Evolutionary conservation across 345 rosid species (phyloP).

Genomic region (Noccaea caerulescens): DNA sequence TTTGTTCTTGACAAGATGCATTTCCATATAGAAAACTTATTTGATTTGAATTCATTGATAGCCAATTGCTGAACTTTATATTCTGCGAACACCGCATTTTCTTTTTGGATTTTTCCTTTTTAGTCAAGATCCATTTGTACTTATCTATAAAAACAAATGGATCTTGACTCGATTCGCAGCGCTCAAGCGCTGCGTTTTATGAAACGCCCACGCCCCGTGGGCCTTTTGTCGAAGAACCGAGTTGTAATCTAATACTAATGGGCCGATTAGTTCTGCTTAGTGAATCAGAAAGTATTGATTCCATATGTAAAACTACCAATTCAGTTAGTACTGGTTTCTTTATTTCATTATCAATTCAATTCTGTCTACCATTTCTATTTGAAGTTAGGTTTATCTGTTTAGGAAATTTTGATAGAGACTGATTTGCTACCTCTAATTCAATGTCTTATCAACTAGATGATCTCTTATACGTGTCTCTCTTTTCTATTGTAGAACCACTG

Average conservation of each 20-base stretch:
- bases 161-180: neutral
- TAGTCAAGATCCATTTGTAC: conserved; percentile 12
- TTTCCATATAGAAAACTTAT: conserved; percentile 3
- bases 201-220: neutral
- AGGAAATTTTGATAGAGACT: conserved; percentile 13
- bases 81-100: neutral
- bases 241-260: conserved; percentile 1
- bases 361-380: neutral
- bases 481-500: conserved; percentile 60
- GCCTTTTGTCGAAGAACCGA: neutral
- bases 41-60: neutral
- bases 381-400: conserved; percentile 15
- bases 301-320: neutral
- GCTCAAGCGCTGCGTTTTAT: neutral
- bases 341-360: conserved; percentile 14
- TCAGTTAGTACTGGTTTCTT: conserved; percentile 1
- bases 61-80: conserved; percentile 6
- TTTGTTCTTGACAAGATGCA: neutral
- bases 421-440: conserved; percentile 3
- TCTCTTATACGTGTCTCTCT: conserved; percentile 31
- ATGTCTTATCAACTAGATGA: conserved; percentile 26
- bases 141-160: neutral
- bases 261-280: conserved; percentile 22
- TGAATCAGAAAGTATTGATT: neutral
- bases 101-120: conserved; percentile 13